A percentile compares a stretch with the other conserved stretches of the same genome.
Evolutionary conservation across 2,329 filamentous ascomycete species (phyloP).

Genomic region (Coniosporium tulheliwenetii): DNA sequence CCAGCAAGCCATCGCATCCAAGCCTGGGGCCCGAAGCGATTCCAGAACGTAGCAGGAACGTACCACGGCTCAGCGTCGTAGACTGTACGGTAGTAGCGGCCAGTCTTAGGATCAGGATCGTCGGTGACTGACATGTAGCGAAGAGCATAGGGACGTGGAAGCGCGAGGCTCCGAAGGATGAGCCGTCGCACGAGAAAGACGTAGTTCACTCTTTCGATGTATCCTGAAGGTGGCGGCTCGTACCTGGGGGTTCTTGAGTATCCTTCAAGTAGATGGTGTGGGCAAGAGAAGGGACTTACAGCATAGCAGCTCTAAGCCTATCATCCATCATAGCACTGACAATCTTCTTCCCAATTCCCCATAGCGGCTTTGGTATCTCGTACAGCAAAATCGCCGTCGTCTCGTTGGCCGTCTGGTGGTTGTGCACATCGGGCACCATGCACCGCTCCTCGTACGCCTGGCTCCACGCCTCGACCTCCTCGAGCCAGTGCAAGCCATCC

Average conservation of each 20-base stretch:
- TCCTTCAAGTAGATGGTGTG: conserved; percentile 1
- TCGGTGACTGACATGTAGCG: conserved; percentile 25
- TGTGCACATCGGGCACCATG: conserved; percentile 34
- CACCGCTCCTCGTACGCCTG: conserved; percentile 39
- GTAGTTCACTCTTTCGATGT: conserved; percentile 24
- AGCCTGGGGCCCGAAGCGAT: conserved; percentile 44
- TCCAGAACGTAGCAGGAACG: conserved; percentile 34
- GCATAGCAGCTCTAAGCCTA: conserved; percentile 47
- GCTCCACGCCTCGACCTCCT: conserved; percentile 36
- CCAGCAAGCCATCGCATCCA: conserved; percentile 30
- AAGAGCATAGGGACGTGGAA: conserved; percentile 37
- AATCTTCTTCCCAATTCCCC: conserved; percentile 32
- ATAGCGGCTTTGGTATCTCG: conserved; percentile 30
- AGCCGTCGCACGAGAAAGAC: conserved; percentile 38
- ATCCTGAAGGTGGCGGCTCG: conserved; percentile 19
- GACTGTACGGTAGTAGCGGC: conserved; percentile 32
- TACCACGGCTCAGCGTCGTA: conserved; percentile 54
- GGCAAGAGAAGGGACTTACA: conserved; percentile 25
- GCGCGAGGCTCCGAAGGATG: conserved; percentile 39
- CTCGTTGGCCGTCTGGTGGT: conserved; percentile 33
- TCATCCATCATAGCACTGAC: conserved; percentile 48
- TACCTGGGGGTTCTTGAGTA: conserved; percentile 14
- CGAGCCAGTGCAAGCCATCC: conserved; percentile 37
- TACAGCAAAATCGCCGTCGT: conserved; percentile 47
- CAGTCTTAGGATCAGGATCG: conserved; percentile 34